These are phyloP conservation scores for Penicillium janthinellum DNA, from an alignment of 2,329 filamentous ascomycete species.

Conservation along the genomic window DNA sequence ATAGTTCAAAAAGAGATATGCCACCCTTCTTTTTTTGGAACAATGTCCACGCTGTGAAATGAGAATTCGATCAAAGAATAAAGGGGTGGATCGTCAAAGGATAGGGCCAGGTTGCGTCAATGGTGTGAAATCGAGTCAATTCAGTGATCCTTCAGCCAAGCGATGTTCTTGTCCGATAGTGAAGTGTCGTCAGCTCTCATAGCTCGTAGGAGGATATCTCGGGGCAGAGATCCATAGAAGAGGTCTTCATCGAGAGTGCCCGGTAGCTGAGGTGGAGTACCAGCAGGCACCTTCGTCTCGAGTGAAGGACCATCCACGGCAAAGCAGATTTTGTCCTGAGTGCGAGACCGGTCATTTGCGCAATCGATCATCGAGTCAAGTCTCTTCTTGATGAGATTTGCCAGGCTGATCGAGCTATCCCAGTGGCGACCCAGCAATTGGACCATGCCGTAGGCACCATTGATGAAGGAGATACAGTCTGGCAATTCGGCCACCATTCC, in stretches of 20 bases:
- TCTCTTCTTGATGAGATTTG: constrained; percentile 52
- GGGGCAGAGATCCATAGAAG: constrained; percentile 42
- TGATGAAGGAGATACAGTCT: constrained; percentile 57
- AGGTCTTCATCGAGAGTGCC: constrained; percentile 42
- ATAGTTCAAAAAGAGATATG: background rate
- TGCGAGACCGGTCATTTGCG: constrained; percentile 35
- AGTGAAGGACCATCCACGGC: constrained; percentile 41
- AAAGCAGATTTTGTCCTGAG: constrained; percentile 41
- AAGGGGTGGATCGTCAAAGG: background rate
- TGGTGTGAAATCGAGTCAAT: background rate
- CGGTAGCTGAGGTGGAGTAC: constrained; percentile 14
- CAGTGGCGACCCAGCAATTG: constrained; percentile 61
- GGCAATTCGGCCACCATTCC: constrained; percentile 56
- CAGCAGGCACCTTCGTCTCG: constrained; percentile 42
- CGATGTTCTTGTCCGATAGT: constrained; percentile 28
- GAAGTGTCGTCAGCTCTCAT: constrained; percentile 33
- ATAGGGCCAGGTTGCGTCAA: background rate
- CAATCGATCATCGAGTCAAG: constrained; percentile 47
- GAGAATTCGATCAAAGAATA: background rate
- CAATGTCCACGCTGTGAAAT: background rate
- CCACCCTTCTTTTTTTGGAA: background rate
- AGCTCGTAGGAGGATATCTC: constrained; percentile 33
- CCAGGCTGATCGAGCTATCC: constrained; percentile 59
- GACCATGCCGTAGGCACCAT: constrained; percentile 56
- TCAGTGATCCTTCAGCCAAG: constrained; percentile 32